phyloP scores from a whole-genome alignment of 495 filamentous ascomycete genomes.

The Lasiosphaeria ovina region DNA sequence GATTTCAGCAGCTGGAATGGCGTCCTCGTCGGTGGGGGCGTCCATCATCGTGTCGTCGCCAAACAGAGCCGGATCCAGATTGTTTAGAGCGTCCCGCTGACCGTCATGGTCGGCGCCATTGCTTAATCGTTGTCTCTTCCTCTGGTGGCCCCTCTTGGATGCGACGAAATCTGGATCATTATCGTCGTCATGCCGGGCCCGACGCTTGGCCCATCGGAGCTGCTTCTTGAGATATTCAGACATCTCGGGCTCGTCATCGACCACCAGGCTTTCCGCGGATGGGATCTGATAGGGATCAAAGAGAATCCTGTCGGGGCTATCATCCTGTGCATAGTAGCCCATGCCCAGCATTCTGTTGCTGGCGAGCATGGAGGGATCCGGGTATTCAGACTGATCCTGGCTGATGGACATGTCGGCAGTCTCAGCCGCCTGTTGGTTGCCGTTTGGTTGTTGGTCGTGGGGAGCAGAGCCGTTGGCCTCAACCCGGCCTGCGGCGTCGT shows the following conservation, averaged over 20 bases:
- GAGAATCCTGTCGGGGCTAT: constrained; percentile 48
- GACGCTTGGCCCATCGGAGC: constrained; percentile 44
- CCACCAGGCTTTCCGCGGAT: constrained; percentile 33
- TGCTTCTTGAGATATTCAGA: constrained; percentile 50
- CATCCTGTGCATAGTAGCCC: constrained; percentile 55
- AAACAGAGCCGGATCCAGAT: constrained; percentile 41
- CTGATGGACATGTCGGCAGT: constrained; percentile 30
- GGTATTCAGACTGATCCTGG: constrained; percentile 43
- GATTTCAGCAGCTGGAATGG: constrained; percentile 3
- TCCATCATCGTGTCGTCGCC: constrained; percentile 21
- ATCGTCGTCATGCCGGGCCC: constrained; percentile 42
- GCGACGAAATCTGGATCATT: constrained; percentile 48
- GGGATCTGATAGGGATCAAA: constrained; percentile 50
- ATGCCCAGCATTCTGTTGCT: constrained; percentile 52
- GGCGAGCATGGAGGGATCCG: constrained; percentile 44
- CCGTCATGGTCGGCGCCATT: constrained; percentile 15
- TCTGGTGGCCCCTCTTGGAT: constrained; percentile 30
- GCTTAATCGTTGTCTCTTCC: constrained; percentile 35
- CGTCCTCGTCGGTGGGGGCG: constrained; percentile 14
- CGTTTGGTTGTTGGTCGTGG: constrained; percentile 12
- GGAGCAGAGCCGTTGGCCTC: not conserved
- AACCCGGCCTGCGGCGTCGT: not conserved
- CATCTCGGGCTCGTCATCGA: constrained; percentile 40
- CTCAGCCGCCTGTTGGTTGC: constrained; percentile 13
- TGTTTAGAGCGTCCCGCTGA: constrained; percentile 33